Base-by-base conservation (phyloP, 2,329 filamentous ascomycete genomes). In the Arthrobotrys entomopaga region DNA sequence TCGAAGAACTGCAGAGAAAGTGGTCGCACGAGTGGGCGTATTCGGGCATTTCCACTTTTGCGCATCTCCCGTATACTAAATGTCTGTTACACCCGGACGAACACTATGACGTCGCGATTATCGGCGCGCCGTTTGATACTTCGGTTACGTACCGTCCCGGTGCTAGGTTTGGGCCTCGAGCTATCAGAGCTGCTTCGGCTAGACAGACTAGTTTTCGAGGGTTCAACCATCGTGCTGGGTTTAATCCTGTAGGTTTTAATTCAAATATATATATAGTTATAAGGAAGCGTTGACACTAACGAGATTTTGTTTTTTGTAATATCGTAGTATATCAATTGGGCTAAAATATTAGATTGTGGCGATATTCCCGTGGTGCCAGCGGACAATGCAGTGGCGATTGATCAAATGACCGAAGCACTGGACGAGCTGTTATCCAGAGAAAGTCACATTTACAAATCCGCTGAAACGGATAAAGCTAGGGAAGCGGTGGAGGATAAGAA, bases 331-430 rank as follows among this genome's bases (percentile, higher is more conserved):
- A 84, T 84, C 46, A 90, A 86, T 64, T 94, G 91, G 90, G 90
- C 91, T 0, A 88, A 84, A 43, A 87, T 97, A 71, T 84, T 94
- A 58, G 93, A 97, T 83, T 97, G 93, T 81, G 93, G 93, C 53
- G 93, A 97, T 80, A 92, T 97, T 65, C 92, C 93, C 26, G 85
- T 96, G 77, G 91, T 90, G 0, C 93, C 93, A 0, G 90, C 96
- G 78, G 92, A 97, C 83, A 97, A 97, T 80, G 87, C 84, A 0
- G 84, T 96, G 15, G 93, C 93, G 0, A 83, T 93, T 63, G 84
- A 85, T 50, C 93, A 97, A 82, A 96, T 97, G 92, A 91, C 87
- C 34, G 87, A 90, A 79, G 92, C 91, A 0, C 93, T 91, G 80
- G 83, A 85, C 5, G 90, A 93, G 81, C 87, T 96, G 1, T 60